phyloP scores from a whole-genome alignment of 2,329 filamentous ascomycete genomes.

The Verticillium albo-atrum region DNA sequence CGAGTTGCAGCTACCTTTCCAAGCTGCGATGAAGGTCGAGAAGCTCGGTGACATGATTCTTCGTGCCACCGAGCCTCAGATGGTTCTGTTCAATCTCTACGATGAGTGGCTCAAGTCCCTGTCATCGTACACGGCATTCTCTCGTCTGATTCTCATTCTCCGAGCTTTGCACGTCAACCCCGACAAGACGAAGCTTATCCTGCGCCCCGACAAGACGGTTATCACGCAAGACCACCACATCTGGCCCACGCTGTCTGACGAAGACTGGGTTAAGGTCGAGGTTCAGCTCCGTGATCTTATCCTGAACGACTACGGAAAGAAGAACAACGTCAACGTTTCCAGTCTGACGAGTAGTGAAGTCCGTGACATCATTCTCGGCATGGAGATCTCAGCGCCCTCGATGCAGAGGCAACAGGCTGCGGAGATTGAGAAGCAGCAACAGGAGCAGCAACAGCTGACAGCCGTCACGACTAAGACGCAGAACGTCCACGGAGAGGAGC shows the following conservation, averaged over 20 bases:
- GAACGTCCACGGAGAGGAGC: conserved; percentile 94
- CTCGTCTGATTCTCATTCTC: conserved; percentile 85
- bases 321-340: conserved; percentile 99
- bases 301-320: conserved; percentile 97
- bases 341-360: conserved; percentile 96
- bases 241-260: conserved; percentile 90
- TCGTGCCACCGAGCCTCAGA: conserved; percentile 96
- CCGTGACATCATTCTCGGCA: conserved; percentile 95
- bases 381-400: conserved; percentile 98
- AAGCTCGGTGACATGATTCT: conserved; percentile 99
- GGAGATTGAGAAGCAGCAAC: conserved; percentile 97
- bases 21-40: conserved; percentile 99
- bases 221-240: conserved; percentile 99
- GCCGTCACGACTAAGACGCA: conserved; percentile 98
- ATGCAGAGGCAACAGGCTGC: conserved; percentile 98
- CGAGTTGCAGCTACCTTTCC: conserved; percentile 95
- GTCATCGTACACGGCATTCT: conserved; percentile 98
- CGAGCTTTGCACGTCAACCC: conserved; percentile 95
- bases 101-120: conserved; percentile 99
- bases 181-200: conserved; percentile 94
- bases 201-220: conserved; percentile 94
- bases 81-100: conserved; percentile 98
- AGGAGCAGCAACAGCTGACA: conserved; percentile 93
- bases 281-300: conserved; percentile 93
- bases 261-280: conserved; percentile 99